Evolutionary conservation across 371 early-diverging fungal species (phyloP).

Genomic region (Rozella allomycis): DNA sequence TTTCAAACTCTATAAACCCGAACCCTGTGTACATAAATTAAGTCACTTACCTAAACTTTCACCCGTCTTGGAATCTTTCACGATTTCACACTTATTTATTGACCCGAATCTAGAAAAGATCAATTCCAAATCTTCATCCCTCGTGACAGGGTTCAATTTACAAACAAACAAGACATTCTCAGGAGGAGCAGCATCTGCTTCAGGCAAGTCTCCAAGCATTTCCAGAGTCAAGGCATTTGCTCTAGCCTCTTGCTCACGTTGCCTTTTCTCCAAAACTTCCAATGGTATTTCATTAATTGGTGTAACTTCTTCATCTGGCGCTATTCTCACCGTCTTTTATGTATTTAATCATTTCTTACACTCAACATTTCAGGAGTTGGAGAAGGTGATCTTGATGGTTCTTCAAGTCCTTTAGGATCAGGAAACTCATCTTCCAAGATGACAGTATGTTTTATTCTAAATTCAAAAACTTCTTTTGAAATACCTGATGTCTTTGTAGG

Average conservation of each 20-base stretch:
- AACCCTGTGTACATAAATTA: too few species aligned
- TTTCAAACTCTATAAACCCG: constrained; percentile 85
- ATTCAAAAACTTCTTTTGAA: neutral
- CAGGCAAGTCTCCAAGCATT: constrained; percentile 92
- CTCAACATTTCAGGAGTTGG: constrained; percentile 36
- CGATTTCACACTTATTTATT: constrained; percentile 60
- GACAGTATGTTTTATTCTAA: constrained; percentile 63
- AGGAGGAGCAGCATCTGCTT: constrained; percentile 86
- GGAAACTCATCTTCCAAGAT: constrained; percentile 81
- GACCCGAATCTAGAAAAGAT: constrained; percentile 83
- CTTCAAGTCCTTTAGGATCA: constrained; percentile 46
- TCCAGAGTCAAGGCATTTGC: constrained; percentile 81
- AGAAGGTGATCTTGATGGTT: constrained; percentile 52
- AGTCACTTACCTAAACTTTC: constrained; percentile 65
- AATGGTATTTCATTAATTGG: constrained; percentile 38
- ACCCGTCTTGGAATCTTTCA: constrained; percentile 61
- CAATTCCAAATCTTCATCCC: constrained; percentile 71
- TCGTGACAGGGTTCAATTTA: constrained; percentile 75
- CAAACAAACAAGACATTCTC: constrained; percentile 92
- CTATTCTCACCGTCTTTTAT: constrained; percentile 35
- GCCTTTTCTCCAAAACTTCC: constrained; percentile 41
- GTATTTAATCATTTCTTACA: constrained; percentile 41
- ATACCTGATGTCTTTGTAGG: constrained; percentile 56
- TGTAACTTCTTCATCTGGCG: constrained; percentile 51
- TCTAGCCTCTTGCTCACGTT: constrained; percentile 50